These are phyloP conservation scores for Dactylellina sp. DNA, from an alignment of 2,329 filamentous ascomycete genomes.

Conservation along the genomic window DNA sequence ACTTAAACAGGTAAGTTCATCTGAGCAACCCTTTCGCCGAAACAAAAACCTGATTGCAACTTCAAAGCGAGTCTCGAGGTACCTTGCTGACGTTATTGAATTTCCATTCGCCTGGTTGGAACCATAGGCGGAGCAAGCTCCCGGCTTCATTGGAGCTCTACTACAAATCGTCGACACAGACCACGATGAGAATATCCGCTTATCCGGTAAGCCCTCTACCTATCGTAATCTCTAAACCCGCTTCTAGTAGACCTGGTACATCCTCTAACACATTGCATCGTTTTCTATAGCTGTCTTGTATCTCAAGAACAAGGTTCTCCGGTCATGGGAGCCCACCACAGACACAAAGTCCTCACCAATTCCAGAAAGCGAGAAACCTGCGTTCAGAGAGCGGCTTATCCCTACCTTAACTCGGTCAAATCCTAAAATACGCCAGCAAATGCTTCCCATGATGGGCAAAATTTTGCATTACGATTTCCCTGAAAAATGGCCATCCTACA, in stretches of 20 bases:
- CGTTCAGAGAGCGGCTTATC: conserved; percentile 87
- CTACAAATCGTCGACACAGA: conserved; percentile 91
- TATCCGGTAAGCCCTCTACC: conserved; percentile 78
- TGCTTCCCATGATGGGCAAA: conserved; percentile 93
- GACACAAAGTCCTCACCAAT: conserved; percentile 80
- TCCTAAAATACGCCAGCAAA: conserved; percentile 86
- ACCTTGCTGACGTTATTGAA: conserved; percentile 57
- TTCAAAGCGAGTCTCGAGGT: neutral
- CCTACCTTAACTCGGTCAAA: conserved; percentile 85
- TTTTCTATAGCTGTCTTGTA: conserved; percentile 83
- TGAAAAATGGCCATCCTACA: conserved; percentile 90
- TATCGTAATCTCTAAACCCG: neutral
- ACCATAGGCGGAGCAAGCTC: conserved; percentile 83
- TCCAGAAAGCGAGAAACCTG: conserved; percentile 86
- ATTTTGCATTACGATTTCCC: conserved; percentile 97
- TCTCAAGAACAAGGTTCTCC: conserved; percentile 95
- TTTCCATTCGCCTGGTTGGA: conserved; percentile 51
- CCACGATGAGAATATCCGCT: conserved; percentile 83
- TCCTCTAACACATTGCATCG: conserved; percentile 57
- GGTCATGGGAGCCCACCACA: conserved; percentile 85
- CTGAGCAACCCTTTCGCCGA: conserved; percentile 40
- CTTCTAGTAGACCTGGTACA: no score
- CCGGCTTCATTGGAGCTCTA: conserved; percentile 89
- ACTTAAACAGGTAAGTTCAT: conserved; percentile 77
- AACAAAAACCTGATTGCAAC: conserved; percentile 60